Percentiles rank a stretch among this genome's conserved stretches.
Evolutionary conservation across 202 grass and related monocot species (phyloP).

Genomic region (Elaeis oleifera): DNA sequence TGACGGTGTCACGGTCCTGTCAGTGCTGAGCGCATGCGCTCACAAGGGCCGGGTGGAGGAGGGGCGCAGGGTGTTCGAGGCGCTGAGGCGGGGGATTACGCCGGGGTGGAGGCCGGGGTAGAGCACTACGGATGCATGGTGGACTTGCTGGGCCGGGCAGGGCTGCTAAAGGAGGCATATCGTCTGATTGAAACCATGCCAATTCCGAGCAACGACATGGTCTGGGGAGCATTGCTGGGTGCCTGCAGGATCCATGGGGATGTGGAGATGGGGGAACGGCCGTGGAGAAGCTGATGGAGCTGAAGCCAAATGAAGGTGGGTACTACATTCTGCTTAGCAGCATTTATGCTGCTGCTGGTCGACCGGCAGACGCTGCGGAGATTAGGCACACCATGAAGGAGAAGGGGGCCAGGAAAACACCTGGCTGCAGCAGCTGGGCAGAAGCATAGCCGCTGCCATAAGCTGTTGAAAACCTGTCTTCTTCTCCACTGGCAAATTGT

Average conservation of each 20-base stretch:
- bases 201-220: constrained; percentile 33
- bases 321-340: constrained; percentile 50
- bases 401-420: constrained; percentile 29
- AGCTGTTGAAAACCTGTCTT: too few relatives aligned
- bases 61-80: constrained; percentile 28
- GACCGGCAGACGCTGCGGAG: constrained; percentile 34
- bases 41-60: constrained; percentile 47
- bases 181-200: constrained; percentile 40
- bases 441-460: not conserved
- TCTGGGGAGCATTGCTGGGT: constrained; percentile 54
- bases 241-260: constrained; percentile 43
- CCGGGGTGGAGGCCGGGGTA: constrained; percentile 24
- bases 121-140: constrained; percentile 67
- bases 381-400: constrained; percentile 40
- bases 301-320: constrained; percentile 47
- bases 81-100: constrained; percentile 29
- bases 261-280: constrained; percentile 43
- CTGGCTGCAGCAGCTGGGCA: constrained; percentile 34
- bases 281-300: constrained; percentile 29
- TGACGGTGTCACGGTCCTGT: constrained; percentile 38
- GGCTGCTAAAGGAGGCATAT: constrained; percentile 40
- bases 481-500: too few relatives aligned
- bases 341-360: constrained; percentile 32
- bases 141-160: constrained; percentile 47
- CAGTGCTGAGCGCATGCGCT: constrained; percentile 31